phyloP scores from a whole-genome alignment of 1,284 basidiomycete genomes.

The Afroboletus lepidellus region DNA sequence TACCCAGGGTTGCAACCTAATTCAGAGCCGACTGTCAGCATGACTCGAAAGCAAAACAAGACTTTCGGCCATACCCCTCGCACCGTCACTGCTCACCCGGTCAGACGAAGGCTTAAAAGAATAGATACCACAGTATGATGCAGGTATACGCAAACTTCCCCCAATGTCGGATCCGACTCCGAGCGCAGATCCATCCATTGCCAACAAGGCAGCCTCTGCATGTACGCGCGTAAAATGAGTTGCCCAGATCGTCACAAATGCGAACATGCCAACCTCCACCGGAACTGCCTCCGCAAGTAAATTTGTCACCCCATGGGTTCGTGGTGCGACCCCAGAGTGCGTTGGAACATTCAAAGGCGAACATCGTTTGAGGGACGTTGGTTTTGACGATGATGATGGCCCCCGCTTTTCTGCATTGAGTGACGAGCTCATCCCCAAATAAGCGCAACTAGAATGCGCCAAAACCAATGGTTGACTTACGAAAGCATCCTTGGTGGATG shows the following conservation, averaged over 20 bases:
- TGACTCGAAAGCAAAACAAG: not conserved
- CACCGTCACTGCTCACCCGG: conserved; percentile 51
- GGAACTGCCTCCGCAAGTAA: conserved; percentile 74
- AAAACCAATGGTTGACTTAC: conserved; percentile 39
- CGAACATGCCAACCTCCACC: conserved; percentile 51
- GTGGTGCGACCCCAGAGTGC: conserved; percentile 75
- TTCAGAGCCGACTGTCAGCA: conserved; percentile 3
- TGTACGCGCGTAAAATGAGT: conserved; percentile 3
- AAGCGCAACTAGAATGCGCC: not conserved
- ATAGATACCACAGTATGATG: conserved; percentile 79
- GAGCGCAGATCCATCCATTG: conserved; percentile 71
- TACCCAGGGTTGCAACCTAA: conserved; percentile 60
- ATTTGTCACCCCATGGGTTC: conserved; percentile 67
- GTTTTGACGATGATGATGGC: conserved; percentile 66
- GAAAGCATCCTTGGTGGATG: conserved; percentile 54
- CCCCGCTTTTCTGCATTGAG: conserved; percentile 46
- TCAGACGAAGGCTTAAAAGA: conserved; percentile 70
- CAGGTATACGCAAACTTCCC: conserved; percentile 78
- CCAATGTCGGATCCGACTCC: conserved; percentile 82
- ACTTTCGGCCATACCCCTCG: conserved; percentile 38
- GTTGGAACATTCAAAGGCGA: conserved; percentile 86
- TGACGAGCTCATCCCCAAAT: conserved; percentile 38
- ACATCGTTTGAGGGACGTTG: conserved; percentile 83
- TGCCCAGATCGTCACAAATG: not conserved
- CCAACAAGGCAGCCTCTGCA: conserved; percentile 68